Conservation (phyloP, 176 grass and related monocot genomes). For the Phyllostachys edulis region DNA sequence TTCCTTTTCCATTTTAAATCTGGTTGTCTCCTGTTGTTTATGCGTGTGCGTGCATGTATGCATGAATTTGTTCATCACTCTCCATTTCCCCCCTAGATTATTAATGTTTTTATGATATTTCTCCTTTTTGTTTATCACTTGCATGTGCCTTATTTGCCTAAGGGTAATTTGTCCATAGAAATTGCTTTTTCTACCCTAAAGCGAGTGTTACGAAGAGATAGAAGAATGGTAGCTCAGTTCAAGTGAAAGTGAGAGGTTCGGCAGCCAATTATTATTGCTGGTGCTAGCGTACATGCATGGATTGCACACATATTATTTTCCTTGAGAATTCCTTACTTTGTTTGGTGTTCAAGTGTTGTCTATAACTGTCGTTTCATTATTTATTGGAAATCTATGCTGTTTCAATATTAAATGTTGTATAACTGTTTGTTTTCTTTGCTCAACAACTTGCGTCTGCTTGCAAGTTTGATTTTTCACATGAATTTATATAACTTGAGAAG, state of each 20-base stretch:
- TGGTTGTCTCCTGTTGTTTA: background rate
- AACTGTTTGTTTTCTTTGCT: background rate
- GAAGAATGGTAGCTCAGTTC: background rate
- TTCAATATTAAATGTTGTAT: background rate
- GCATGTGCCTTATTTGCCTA: background rate
- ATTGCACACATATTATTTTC: background rate
- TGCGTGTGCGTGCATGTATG: background rate
- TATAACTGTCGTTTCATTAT: background rate
- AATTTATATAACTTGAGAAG: background rate
- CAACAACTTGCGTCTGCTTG: background rate
- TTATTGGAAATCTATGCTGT: background rate
- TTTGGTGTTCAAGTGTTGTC: background rate
- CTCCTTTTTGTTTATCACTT: background rate
- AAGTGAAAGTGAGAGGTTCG: background rate
- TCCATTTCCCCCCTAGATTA: background rate
- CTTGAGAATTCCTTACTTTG: background rate
- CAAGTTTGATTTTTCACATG: background rate
- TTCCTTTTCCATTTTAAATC: background rate
- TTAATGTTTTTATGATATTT: background rate
- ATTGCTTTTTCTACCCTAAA: background rate
- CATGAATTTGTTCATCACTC: constrained; percentile 5
- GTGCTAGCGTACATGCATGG: background rate
- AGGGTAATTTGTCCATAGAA: background rate
- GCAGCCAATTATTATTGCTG: background rate
- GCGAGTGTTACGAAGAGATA: background rate